Conservation (phyloP, 1,284 basidiomycete genomes). For the Rhizopogon hawkerae region DNA sequence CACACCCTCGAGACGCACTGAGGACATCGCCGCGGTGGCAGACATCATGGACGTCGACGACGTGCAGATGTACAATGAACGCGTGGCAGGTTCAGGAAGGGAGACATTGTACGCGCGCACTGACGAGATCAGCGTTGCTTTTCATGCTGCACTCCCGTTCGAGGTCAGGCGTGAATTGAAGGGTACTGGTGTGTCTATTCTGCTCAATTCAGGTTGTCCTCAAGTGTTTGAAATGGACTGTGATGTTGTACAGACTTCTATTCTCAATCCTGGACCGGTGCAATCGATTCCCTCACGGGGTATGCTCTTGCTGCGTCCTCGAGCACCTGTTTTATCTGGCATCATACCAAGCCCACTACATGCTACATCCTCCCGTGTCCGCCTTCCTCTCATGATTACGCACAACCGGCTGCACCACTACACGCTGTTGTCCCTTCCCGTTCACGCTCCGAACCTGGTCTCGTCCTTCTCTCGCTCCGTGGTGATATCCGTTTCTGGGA, state of each 20-base stretch:
- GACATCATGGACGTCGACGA: constrained; percentile 65
- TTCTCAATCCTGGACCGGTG: constrained; percentile 57
- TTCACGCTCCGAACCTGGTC: constrained; percentile 63
- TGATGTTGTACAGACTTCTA: constrained; percentile 47
- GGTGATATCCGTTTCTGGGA: constrained; percentile 74
- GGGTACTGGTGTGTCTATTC: constrained; percentile 42
- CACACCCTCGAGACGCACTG: constrained; percentile 21
- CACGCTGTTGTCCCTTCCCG: constrained; percentile 61
- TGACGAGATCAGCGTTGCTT: constrained; percentile 57
- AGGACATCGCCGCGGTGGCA: constrained; percentile 33
- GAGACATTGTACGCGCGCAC: constrained; percentile 60
- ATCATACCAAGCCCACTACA: constrained; percentile 49
- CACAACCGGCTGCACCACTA: constrained; percentile 42
- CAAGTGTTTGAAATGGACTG: constrained; percentile 12
- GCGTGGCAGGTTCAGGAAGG: constrained; percentile 12
- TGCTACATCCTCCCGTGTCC: constrained; percentile 78
- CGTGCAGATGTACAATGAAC: constrained; percentile 28
- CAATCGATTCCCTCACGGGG: constrained; percentile 61
- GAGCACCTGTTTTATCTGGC: constrained; percentile 76
- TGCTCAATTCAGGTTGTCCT: neutral
- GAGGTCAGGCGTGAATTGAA: constrained; percentile 66
- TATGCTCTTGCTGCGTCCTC: constrained; percentile 65
- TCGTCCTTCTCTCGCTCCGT: constrained; percentile 56
- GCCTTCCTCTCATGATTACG: constrained; percentile 21
- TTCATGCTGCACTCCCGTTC: constrained; percentile 61